Percentiles rank a stretch among this genome's conserved stretches.
phyloP scores from a whole-genome alignment of 768 basidiomycete species.

The Collybiopsis confluens region DNA sequence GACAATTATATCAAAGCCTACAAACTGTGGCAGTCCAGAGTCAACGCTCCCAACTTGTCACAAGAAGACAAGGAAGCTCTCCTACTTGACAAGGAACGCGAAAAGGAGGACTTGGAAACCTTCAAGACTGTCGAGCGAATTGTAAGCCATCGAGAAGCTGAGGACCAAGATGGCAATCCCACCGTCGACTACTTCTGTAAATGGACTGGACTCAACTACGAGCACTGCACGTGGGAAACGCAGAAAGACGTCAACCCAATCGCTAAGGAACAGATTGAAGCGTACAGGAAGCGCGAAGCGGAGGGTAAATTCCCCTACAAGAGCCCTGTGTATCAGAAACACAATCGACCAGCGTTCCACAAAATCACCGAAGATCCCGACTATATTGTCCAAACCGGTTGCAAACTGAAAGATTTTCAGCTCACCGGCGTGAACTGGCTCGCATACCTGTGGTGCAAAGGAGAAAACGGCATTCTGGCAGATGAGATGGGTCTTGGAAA shows the following conservation, averaged over 20 bases:
- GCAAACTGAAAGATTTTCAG: slow-evolving; percentile 95
- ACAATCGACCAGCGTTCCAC: slow-evolving; percentile 71
- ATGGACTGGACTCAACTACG: slow-evolving; percentile 91
- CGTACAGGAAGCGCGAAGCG: slow-evolving; percentile 71
- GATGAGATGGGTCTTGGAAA: slow-evolving; percentile 99
- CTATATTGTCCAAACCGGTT: slow-evolving; percentile 75
- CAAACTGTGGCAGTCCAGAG: slow-evolving; percentile 65
- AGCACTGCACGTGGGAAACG: slow-evolving; percentile 94
- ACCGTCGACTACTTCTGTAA: slow-evolving; percentile 90
- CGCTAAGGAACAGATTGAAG: slow-evolving; percentile 74
- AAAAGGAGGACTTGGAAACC: slow-evolving; percentile 86
- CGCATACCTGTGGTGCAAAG: slow-evolving; percentile 92
- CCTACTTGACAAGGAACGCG: slow-evolving; percentile 85
- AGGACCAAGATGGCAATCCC: slow-evolving; percentile 32
- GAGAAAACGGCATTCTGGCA: slow-evolving; percentile 94
- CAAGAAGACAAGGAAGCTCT: slow-evolving; percentile 89
- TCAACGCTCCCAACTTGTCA: slow-evolving; percentile 61
- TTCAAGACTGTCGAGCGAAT: slow-evolving; percentile 92
- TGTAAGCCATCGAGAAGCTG: slow-evolving; percentile 69
- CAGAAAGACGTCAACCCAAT: slow-evolving; percentile 75
- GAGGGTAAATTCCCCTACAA: slow-evolving; percentile 84
- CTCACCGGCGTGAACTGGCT: slow-evolving; percentile 98
- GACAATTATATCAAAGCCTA: slow-evolving; percentile 98
- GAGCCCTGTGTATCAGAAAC: slow-evolving; percentile 61
- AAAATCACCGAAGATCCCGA: slow-evolving; percentile 87